Evolutionary conservation across 2,329 filamentous ascomycete species (phyloP).

Genomic region (Ophiocordyceps robertsii): DNA sequence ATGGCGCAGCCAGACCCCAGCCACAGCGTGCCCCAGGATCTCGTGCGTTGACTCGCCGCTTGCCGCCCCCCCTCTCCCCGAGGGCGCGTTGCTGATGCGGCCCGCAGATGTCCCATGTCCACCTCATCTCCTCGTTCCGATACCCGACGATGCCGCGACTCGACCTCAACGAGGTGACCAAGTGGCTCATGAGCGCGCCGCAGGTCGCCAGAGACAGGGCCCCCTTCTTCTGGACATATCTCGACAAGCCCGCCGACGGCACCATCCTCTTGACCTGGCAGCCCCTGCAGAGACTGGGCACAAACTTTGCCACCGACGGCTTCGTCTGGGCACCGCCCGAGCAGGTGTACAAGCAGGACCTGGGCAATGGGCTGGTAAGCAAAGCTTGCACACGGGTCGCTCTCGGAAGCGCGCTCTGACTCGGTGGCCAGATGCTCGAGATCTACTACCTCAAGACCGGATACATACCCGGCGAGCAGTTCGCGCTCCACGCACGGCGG

Average conservation of each 20-base stretch:
- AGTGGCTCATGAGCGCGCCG: slow-evolving; percentile 72
- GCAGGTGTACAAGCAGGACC: slow-evolving; percentile 59
- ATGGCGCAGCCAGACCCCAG: slow-evolving; percentile 29
- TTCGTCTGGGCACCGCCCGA: slow-evolving; percentile 84
- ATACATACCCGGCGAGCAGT: slow-evolving; percentile 61
- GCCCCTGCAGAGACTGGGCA: slow-evolving; percentile 55
- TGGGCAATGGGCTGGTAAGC: slow-evolving; percentile 43
- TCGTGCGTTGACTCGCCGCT: slow-evolving; percentile 16
- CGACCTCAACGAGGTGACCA: slow-evolving; percentile 63
- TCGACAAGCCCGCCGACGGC: slow-evolving; percentile 70
- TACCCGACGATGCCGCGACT: slow-evolving; percentile 64
- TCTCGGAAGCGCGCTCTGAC: not conserved
- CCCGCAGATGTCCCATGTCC: slow-evolving; percentile 68
- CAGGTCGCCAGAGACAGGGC: slow-evolving; percentile 74
- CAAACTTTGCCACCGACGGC: slow-evolving; percentile 78
- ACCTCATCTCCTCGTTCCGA: slow-evolving; percentile 72
- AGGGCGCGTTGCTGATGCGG: slow-evolving; percentile 7
- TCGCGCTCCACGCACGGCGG: slow-evolving; percentile 65
- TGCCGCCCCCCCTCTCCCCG: too few species aligned
- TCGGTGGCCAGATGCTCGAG: slow-evolving; percentile 57
- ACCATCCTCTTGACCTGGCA: slow-evolving; percentile 83
- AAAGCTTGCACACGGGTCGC: not conserved
- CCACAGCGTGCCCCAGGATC: slow-evolving; percentile 27
- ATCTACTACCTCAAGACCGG: slow-evolving; percentile 74
- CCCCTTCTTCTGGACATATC: slow-evolving; percentile 86